A percentile compares a stretch with the other conserved stretches of the same genome.
Conservation (phyloP, 2,329 filamentous ascomycete genomes). For the Aspergillus awamori region DNA sequence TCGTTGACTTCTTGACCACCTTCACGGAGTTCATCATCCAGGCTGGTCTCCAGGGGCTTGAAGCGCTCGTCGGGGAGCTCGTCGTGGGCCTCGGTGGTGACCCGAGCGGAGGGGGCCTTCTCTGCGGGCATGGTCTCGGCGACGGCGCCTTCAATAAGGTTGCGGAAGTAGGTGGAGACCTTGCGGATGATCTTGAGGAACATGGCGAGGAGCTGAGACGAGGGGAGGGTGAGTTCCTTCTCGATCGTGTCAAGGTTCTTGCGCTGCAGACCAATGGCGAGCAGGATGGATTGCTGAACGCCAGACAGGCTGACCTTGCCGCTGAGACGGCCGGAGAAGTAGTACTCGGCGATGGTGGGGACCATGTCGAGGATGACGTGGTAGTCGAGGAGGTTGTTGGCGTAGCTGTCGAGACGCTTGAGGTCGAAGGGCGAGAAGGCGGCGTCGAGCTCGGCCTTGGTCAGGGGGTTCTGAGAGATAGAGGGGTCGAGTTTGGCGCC, state of each 20-base stretch:
- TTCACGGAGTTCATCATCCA: conserved; percentile 83
- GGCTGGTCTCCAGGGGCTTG: conserved; percentile 67
- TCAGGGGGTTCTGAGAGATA: conserved; percentile 59
- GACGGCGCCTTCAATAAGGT: conserved; percentile 73
- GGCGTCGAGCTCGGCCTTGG: conserved; percentile 74
- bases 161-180: conserved; percentile 75
- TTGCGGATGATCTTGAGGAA: conserved; percentile 96
- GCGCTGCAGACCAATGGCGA: conserved; percentile 88
- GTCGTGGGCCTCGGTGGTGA: conserved; percentile 66
- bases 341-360: conserved; percentile 77
- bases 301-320: conserved; percentile 70
- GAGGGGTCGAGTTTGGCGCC: conserved; percentile 69
- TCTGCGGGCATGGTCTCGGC: conserved; percentile 66
- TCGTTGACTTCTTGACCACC: conserved; percentile 75
- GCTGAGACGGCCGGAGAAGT: conserved; percentile 78
- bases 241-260: conserved; percentile 83
- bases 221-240: conserved; percentile 72
- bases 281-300: conserved; percentile 83
- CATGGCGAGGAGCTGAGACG: conserved; percentile 86
- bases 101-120: conserved; percentile 41
- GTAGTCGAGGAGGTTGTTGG: conserved; percentile 96
- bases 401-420: conserved; percentile 91
- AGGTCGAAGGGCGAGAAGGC: conserved; percentile 88
- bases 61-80: conserved; percentile 68
- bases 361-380: conserved; percentile 95